phyloP scores from a whole-genome alignment of 306 rosid species.

The Cucumis hystrix region DNA sequence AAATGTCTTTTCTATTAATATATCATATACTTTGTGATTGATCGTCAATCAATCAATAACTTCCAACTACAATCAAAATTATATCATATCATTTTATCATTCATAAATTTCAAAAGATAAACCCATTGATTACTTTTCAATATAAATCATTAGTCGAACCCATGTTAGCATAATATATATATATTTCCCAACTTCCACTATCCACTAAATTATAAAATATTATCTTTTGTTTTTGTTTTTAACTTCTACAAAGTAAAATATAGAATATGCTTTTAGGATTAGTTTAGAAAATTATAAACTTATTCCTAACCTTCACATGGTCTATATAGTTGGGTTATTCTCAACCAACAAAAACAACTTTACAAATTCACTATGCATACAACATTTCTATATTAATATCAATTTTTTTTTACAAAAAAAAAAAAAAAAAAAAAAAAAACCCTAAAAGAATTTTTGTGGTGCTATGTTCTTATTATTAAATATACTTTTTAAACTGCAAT shows the following conservation, averaged over 20 bases:
- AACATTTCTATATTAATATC: neutral
- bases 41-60: neutral
- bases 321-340: neutral
- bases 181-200: neutral
- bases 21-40: neutral
- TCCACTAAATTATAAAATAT: neutral
- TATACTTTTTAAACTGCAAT: neutral
- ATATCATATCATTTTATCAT: neutral
- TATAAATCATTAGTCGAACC: constrained; percentile 1
- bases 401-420: neutral
- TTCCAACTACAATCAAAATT: neutral
- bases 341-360: neutral
- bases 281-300: neutral
- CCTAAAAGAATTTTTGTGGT: neutral
- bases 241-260: neutral
- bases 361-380: neutral
- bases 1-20: neutral
- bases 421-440: too few species aligned
- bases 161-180: neutral
- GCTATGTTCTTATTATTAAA: neutral
- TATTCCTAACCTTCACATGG: neutral
- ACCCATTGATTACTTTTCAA: neutral
- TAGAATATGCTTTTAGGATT: neutral
- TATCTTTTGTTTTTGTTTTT: neutral
- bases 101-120: neutral